phyloP scores from a whole-genome alignment of 2,329 filamentous ascomycete genomes.

The Onygenales sp. region DNA sequence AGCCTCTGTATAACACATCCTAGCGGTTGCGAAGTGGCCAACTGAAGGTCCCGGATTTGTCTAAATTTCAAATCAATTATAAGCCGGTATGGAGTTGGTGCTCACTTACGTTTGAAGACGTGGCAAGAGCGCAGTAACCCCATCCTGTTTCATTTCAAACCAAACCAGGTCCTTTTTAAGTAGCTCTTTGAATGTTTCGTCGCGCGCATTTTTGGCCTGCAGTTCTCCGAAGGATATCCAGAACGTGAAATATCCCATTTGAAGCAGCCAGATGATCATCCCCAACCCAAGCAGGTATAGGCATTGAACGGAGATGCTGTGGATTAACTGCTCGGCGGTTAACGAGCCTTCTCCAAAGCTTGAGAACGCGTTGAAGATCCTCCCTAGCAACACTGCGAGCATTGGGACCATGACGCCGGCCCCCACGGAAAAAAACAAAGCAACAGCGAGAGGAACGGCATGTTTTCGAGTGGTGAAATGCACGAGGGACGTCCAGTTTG shows the following conservation, averaged over 20 bases:
- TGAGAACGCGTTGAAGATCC: slow-evolving; percentile 63
- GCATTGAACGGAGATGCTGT: slow-evolving; percentile 50
- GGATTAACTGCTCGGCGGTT: slow-evolving; percentile 42
- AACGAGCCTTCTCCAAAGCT: slow-evolving; percentile 51
- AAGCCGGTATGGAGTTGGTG: background rate
- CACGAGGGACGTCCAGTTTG: slow-evolving; percentile 54
- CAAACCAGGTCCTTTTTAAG: slow-evolving; percentile 67
- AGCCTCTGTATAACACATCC: slow-evolving; percentile 58
- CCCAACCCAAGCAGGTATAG: slow-evolving; percentile 56
- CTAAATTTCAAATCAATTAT: slow-evolving; percentile 43
- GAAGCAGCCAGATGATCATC: slow-evolving; percentile 55
- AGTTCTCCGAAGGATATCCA: slow-evolving; percentile 77
- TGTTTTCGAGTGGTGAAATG: slow-evolving; percentile 60
- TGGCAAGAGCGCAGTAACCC: slow-evolving; percentile 61
- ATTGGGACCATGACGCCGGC: slow-evolving; percentile 56
- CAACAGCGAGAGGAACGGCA: slow-evolving; percentile 43
- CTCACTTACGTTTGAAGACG: slow-evolving; percentile 60
- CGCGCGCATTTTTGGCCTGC: slow-evolving; percentile 59
- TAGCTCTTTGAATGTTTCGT: slow-evolving; percentile 56
- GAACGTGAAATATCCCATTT: slow-evolving; percentile 54
- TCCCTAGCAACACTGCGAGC: slow-evolving; percentile 62
- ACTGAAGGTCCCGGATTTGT: slow-evolving; percentile 71
- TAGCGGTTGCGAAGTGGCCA: slow-evolving; percentile 69
- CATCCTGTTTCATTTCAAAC: slow-evolving; percentile 68
- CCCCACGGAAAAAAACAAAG: slow-evolving; percentile 46